Percentiles rank a stretch among this genome's conserved stretches.
These are phyloP conservation scores for Euphorbia lathyris DNA, from an alignment of 345 rosid genomes.

Conservation along the genomic window DNA sequence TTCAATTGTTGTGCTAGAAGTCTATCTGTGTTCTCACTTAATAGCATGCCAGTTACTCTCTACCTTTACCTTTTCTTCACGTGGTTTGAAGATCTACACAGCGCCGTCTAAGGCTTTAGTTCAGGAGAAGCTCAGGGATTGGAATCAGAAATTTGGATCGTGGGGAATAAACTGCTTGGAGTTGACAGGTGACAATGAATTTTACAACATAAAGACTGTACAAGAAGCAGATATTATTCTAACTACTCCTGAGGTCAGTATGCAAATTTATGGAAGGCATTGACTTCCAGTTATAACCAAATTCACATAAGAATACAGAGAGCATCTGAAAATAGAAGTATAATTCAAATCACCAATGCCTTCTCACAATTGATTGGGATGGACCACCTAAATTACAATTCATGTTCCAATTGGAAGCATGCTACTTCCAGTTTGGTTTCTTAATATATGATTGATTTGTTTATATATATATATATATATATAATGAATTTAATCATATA, in stretches of 20 bases:
- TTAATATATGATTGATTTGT: not conserved
- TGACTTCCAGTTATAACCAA: not conserved
- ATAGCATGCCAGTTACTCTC: slow-evolving; percentile 2
- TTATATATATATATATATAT: too few relatives aligned
- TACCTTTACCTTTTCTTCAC: slow-evolving; percentile 21
- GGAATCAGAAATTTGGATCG: slow-evolving; percentile 82
- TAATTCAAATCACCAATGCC: not conserved
- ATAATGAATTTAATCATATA: not conserved
- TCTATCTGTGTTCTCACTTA: not conserved
- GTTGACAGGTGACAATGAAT: slow-evolving; percentile 88
- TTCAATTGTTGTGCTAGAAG: not conserved
- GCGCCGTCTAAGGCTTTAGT: slow-evolving; percentile 97
- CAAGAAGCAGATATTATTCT: slow-evolving; percentile 91
- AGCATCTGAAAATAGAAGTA: not conserved
- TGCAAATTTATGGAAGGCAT: not conserved
- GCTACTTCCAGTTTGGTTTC: not conserved
- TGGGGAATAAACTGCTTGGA: slow-evolving; percentile 83
- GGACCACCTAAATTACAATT: not conserved
- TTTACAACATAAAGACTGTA: slow-evolving; percentile 59
- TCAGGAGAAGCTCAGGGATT: slow-evolving; percentile 90
- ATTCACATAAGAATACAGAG: not conserved
- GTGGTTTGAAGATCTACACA: slow-evolving; percentile 63
- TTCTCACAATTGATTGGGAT: slow-evolving; percentile 1
- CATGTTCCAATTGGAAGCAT: not conserved
- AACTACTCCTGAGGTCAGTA: slow-evolving; percentile 92